Percentiles rank a stretch among this genome's conserved stretches.
phyloP scores from a whole-genome alignment of 441 rosid species.

The Populus hybrid region DNA sequence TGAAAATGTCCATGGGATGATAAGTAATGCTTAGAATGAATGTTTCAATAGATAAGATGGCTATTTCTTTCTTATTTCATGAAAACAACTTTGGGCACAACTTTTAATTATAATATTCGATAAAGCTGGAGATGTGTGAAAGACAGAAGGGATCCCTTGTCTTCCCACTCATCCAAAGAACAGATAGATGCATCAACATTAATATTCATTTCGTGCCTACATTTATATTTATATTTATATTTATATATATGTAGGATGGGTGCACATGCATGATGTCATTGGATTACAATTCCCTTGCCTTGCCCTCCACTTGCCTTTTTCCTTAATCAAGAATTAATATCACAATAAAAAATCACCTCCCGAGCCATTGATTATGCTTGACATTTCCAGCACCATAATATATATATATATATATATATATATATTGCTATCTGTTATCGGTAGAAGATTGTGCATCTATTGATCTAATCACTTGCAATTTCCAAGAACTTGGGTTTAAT shows the following conservation, averaged over 20 bases:
- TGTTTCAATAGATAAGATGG: background rate
- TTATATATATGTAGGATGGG: background rate
- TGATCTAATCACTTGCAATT: background rate
- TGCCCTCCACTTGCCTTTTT: background rate
- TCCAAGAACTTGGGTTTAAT: background rate
- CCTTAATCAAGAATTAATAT: background rate
- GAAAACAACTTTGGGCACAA: background rate
- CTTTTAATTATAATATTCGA: background rate
- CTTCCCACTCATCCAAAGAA: constrained; percentile 27
- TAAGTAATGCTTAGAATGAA: background rate
- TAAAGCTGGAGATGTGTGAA: constrained; percentile 42
- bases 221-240: too few relatives aligned
- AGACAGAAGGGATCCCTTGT: constrained; percentile 56
- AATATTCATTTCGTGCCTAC: background rate
- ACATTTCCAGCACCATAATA: background rate
- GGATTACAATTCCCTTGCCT: background rate
- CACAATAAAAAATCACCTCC: too few relatives aligned
- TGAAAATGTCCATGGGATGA: background rate
- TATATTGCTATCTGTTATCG: background rate
- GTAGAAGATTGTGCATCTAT: background rate
- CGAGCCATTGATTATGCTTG: too few relatives aligned
- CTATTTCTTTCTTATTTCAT: background rate
- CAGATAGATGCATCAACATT: constrained; percentile 4
- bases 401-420: too few relatives aligned
- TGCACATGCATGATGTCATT: background rate